Evolutionary conservation across 176 grass and related monocot species (phyloP).

Genomic region (Lolium perenne): DNA sequence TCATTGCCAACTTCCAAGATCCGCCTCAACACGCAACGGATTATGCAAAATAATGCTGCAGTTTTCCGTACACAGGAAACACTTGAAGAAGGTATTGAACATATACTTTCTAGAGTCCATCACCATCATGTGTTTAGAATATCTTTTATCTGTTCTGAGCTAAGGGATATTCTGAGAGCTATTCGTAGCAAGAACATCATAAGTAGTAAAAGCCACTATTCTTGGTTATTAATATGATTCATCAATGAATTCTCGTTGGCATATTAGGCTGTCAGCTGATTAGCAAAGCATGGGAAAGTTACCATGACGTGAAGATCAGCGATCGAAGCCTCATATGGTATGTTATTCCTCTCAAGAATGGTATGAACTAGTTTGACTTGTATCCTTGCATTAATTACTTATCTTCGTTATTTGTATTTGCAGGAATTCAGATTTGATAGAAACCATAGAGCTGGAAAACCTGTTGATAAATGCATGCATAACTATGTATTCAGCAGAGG

Average conservation of each 20-base stretch:
- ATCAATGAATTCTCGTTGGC: constrained; percentile 13
- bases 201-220: too few species aligned
- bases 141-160: not conserved
- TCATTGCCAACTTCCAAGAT: constrained; percentile 72
- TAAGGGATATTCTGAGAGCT: constrained; percentile 5
- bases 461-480: constrained; percentile 93
- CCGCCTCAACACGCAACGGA: constrained; percentile 77
- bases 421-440: constrained; percentile 97
- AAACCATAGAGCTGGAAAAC: constrained; percentile 92
- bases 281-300: constrained; percentile 64
- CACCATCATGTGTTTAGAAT: not conserved
- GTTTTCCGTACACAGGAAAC: constrained; percentile 86
- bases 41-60: constrained; percentile 88
- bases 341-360: constrained; percentile 16
- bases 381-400: constrained; percentile 40
- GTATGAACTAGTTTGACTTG: constrained; percentile 4
- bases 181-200: not conserved
- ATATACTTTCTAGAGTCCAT: not conserved
- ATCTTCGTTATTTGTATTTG: constrained; percentile 18
- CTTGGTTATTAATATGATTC: not conserved
- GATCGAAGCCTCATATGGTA: constrained; percentile 86
- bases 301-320: constrained; percentile 57
- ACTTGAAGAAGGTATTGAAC: constrained; percentile 62
- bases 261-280: constrained; percentile 65
- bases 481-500: constrained; percentile 93